These are phyloP conservation scores for Neocatenulostroma microsporum DNA, from an alignment of 2,329 filamentous ascomycete genomes.

Conservation along the genomic window DNA sequence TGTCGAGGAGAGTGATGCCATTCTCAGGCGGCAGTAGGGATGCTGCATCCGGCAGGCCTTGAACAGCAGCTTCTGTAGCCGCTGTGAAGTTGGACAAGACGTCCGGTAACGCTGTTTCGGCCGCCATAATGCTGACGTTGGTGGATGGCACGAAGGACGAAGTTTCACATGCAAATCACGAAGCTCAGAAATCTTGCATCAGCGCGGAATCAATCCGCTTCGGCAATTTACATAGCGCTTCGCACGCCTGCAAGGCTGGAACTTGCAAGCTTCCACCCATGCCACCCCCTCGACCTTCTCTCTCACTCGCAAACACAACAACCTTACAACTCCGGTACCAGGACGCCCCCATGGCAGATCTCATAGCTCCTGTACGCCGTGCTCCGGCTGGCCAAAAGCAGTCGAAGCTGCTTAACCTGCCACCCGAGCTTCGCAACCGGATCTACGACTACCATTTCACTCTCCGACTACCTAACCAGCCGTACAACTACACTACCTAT, in stretches of 20 bases:
- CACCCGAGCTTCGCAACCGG: neutral
- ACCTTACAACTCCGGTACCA: too few species aligned
- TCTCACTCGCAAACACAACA: too few species aligned
- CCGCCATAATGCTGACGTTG: slow-evolving; percentile 1
- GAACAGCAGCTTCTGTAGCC: slow-evolving; percentile 1
- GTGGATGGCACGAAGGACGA: neutral
- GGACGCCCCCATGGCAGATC: neutral
- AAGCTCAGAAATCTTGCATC: neutral
- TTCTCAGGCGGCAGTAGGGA: slow-evolving; percentile 1
- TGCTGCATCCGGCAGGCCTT: neutral
- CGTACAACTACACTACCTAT: too few species aligned
- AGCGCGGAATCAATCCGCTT: neutral
- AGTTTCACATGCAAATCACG: slow-evolving; percentile 1
- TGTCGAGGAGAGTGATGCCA: slow-evolving; percentile 87
- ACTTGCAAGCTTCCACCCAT: neutral
- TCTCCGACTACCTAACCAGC: too few species aligned
- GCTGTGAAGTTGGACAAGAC: slow-evolving; percentile 6
- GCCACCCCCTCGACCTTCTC: neutral
- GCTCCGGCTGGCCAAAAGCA: neutral
- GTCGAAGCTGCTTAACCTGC: neutral
- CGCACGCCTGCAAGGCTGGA: too few species aligned
- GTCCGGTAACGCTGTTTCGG: neutral
- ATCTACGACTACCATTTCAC: neutral
- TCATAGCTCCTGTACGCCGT: neutral
- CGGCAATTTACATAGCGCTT: too few species aligned